Evolutionary conservation across 768 basidiomycete genomes (phyloP).

Genomic region (Panaeolus papilionaceus): DNA sequence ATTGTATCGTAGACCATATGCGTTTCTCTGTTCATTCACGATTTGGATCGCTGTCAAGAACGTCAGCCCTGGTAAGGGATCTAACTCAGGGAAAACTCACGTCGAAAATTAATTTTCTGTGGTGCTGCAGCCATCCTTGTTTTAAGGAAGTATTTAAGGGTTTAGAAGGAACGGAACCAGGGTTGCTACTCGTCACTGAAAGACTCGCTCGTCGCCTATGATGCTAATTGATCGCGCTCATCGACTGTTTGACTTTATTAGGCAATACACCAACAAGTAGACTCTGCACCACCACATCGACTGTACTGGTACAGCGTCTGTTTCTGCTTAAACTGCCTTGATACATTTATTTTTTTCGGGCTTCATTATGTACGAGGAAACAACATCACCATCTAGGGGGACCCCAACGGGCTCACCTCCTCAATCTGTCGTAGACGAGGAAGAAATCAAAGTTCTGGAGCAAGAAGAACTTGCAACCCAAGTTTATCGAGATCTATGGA

Average conservation of each 20-base stretch:
- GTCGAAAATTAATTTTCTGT: conserved; percentile 40
- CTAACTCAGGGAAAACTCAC: conserved; percentile 28
- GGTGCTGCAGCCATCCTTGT: conserved; percentile 37
- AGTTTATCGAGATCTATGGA: neutral
- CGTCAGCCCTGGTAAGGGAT: conserved; percentile 18
- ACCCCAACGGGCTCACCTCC: neutral
- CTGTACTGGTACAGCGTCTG: neutral
- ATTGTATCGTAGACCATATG: conserved; percentile 90
- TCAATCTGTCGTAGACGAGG: neutral
- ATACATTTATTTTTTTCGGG: neutral
- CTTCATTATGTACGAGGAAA: neutral
- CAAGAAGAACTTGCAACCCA: neutral
- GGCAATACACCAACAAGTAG: neutral
- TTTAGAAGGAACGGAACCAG: conserved; percentile 25
- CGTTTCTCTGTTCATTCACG: conserved; percentile 86
- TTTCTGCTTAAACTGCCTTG: neutral
- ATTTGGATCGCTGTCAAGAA: conserved; percentile 71
- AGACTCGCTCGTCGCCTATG: neutral
- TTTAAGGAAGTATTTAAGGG: conserved; percentile 16
- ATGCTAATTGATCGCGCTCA: conserved; percentile 4
- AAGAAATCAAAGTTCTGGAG: neutral
- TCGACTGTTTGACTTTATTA: conserved; percentile 14
- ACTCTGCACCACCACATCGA: neutral
- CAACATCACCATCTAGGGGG: neutral
- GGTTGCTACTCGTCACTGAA: conserved; percentile 12